phyloP scores from a whole-genome alignment of 352 stramenopile genomes.

The Phytophthora chlamydospora region DNA sequence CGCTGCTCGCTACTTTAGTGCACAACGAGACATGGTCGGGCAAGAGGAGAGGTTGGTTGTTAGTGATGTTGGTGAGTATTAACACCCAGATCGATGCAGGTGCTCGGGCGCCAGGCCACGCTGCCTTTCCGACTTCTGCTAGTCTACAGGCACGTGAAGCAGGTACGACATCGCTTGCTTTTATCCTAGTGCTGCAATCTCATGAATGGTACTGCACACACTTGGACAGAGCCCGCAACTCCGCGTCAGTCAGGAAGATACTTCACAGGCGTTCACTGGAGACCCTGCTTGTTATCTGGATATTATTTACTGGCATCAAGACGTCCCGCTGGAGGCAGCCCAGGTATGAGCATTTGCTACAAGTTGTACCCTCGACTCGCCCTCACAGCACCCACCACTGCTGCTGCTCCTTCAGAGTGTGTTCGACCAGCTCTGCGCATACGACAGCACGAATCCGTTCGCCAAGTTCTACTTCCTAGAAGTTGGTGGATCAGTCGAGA shows the following conservation, averaged over 20 bases:
- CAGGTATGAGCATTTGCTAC: slow-evolving; percentile 29
- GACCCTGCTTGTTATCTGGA: slow-evolving; percentile 46
- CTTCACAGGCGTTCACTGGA: slow-evolving; percentile 33
- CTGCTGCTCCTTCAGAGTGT: slow-evolving; percentile 24
- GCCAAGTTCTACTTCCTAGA: slow-evolving; percentile 60
- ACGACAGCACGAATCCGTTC: slow-evolving; percentile 51
- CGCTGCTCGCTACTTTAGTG: slow-evolving; percentile 37
- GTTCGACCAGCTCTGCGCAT: slow-evolving; percentile 55
- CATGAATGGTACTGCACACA: neutral
- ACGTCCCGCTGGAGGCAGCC: slow-evolving; percentile 35
- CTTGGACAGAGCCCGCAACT: slow-evolving; percentile 27
- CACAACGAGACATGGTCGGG: slow-evolving; percentile 29
- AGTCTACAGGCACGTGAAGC: slow-evolving; percentile 36
- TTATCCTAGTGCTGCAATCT: neutral
- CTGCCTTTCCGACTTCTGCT: slow-evolving; percentile 41
- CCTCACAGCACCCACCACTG: neutral
- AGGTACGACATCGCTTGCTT: slow-evolving; percentile 22
- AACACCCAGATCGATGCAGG: slow-evolving; percentile 1
- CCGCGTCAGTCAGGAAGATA: slow-evolving; percentile 14
- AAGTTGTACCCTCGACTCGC: neutral
- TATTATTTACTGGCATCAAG: slow-evolving; percentile 57
- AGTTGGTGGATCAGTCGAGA: slow-evolving; percentile 49
- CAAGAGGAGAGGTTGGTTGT: neutral
- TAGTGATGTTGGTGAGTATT: slow-evolving; percentile 1
- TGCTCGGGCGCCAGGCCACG: slow-evolving; percentile 21